Base-by-base conservation (phyloP, 306 rosid genomes). In the Cucurbita ficifolia region DNA sequence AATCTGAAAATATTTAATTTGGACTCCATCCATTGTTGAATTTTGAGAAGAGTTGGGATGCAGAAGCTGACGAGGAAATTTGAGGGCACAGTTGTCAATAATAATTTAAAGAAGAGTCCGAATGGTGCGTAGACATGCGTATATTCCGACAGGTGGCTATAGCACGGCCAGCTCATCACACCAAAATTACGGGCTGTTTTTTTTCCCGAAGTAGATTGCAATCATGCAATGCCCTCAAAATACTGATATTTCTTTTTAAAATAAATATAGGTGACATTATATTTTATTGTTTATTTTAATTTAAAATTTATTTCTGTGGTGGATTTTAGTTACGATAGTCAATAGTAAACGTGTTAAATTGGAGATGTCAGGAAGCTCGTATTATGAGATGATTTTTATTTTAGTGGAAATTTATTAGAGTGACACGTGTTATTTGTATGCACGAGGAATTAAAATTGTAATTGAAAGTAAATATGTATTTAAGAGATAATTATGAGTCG, bases 71-170 rank as follows among this genome's bases (percentile, higher is more conserved):
- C 4, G 8, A 8, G 70, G 70, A 38, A 39, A 62, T 36, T 38
- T 17, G 17, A 38, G 48, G 70, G 70, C 49, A 62, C 70, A 62
- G 70, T 62, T 62, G 70, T 62, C 49, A 0, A 9, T 8, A 11
- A 38, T 38, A n/a, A 17, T 17, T 64, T 40, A 5, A 19, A 42
- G 40, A 64, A 43, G 33, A 12, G 19, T 42, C 9, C n/a, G 14
- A 42, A 64, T 64, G n/a, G 71, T 64, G 71, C 71, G 19, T 11
- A 39, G 70, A 64, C 70, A 64, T 64, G 70, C 24, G 29, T 42
- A 19, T 19, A 64, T 64, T 42, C 52, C 52, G 17, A 42, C 52
- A 42, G 52, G 52, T 43, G 51, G 35, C 51, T 19, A 5, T 42
- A 42, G 1, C 36, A 19, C 18, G 42, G 52, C 35, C 52, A 64